Evolutionary conservation across 1,139 yeast species (phyloP), one percentile per base, ranked within the genome.

Genomic region (Protomyces macrosporus): DNA sequence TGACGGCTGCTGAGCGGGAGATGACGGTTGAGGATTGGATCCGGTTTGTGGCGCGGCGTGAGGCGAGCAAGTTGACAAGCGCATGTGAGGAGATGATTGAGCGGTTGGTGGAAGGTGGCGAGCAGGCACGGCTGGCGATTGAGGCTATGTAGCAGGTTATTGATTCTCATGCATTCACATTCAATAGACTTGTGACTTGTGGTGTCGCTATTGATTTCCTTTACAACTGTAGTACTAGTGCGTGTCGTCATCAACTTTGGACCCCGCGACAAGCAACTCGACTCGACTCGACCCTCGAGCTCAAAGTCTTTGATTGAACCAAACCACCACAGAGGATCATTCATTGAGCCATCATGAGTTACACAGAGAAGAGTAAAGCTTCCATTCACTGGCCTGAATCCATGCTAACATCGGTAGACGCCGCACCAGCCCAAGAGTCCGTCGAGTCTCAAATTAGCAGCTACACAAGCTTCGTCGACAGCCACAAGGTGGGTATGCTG

Each of bases 21-120:
- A 83, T 86, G 86, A 84, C 89, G 0, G 81, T 90, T 16, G 79
- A 79, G 60, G 83, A 87, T 67, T 90, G 96, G 96, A 75, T 88
- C 30, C 73, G 72, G 55, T 78, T 80, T 68, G 80, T 82, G 70
- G 73, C 76, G 3, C 72, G 70, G 30, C 65, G 67, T 51, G 70
- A 74, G 2, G 76, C 75, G 53, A 68, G 67, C 9, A 72, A 71
- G 36, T 63, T 78, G 23, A 64, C 68, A n/a, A 71, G 69, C 33
- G 72, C 71, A 40, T 77, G 78, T 64, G 71, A 74, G 23, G 65
- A 68, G 39, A 70, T 78, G 64, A 68, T 78, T n/a, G 68, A 66
- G 14, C 60, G 68, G 58, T 58, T 75, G 32, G 69, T 68, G 42
- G 67, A 67, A 34, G 72, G 72, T 58, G 73, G 71, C 2, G 67